Evolutionary conservation across 2,329 filamentous ascomycete genomes (phyloP).

Genomic region (Penicillium sp.): DNA sequence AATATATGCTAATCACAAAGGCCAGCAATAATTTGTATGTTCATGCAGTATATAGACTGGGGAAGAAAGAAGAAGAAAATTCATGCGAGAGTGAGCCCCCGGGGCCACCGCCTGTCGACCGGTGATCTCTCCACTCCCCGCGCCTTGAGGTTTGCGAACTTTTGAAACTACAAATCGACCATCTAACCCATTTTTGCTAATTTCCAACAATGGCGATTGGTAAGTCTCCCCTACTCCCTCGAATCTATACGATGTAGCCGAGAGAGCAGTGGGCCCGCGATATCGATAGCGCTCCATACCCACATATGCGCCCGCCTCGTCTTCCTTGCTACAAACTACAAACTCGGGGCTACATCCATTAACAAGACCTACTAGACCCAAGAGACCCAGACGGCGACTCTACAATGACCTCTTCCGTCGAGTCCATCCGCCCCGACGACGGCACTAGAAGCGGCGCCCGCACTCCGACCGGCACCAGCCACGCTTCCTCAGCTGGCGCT

Average conservation of each 20-base stretch:
- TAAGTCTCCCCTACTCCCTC: constrained; percentile 6
- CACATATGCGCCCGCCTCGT: background rate
- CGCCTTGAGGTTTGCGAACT: background rate
- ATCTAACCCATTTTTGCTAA: background rate
- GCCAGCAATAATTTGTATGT: constrained; percentile 12
- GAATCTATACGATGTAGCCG: background rate
- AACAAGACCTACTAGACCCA: constrained; percentile 8
- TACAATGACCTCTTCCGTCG: constrained; percentile 52
- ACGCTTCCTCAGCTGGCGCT: constrained; percentile 21
- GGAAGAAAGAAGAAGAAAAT: constrained; percentile 19
- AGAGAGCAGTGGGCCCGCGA: constrained; percentile 1
- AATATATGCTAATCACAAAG: background rate
- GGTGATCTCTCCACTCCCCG: constrained; percentile 16
- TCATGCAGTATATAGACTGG: constrained; percentile 10
- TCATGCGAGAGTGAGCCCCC: constrained; percentile 8
- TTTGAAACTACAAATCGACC: background rate
- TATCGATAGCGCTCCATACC: constrained; percentile 4
- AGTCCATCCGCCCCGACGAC: constrained; percentile 36
- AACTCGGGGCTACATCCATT: background rate
- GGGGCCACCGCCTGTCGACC: constrained; percentile 19
- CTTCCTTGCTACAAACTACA: background rate
- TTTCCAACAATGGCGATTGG: constrained; percentile 22
- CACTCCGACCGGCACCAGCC: constrained; percentile 37
- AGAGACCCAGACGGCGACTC: constrained; percentile 55
- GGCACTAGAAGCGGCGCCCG: constrained; percentile 37